phyloP scores from a whole-genome alignment of 768 basidiomycete genomes.

The Crepidotus variabilis region DNA sequence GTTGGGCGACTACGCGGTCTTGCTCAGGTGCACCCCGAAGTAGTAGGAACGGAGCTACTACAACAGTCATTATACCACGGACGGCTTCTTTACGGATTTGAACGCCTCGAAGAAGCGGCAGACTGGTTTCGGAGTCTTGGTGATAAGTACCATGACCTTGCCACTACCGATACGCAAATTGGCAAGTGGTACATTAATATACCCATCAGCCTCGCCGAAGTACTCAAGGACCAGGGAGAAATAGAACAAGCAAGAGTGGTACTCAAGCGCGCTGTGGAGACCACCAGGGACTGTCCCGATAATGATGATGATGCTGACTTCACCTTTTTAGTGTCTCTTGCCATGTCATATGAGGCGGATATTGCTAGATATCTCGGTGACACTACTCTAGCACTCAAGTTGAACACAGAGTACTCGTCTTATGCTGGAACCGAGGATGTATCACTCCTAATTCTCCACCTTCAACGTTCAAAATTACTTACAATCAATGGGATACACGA shows the following conservation, averaged over 20 bases:
- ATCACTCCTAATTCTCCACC: neutral
- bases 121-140: neutral
- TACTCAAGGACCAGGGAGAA: neutral
- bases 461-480: neutral
- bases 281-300: neutral
- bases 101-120: neutral
- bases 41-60: neutral
- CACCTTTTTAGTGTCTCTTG: too few species aligned
- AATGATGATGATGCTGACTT: neutral
- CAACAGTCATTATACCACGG: neutral
- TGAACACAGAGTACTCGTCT: neutral
- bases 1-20: neutral
- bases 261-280: neutral
- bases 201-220: neutral
- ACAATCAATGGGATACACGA: neutral
- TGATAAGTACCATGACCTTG: neutral
- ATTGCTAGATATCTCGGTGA: neutral
- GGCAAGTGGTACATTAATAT: neutral
- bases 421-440: neutral
- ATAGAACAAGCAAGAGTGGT: neutral
- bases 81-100: neutral
- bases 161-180: neutral
- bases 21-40: neutral
- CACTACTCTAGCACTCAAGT: neutral
- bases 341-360: neutral